Base-by-base conservation (phyloP, 1,284 basidiomycete species). In the Ceratorhiza oryzae-sativae region DNA sequence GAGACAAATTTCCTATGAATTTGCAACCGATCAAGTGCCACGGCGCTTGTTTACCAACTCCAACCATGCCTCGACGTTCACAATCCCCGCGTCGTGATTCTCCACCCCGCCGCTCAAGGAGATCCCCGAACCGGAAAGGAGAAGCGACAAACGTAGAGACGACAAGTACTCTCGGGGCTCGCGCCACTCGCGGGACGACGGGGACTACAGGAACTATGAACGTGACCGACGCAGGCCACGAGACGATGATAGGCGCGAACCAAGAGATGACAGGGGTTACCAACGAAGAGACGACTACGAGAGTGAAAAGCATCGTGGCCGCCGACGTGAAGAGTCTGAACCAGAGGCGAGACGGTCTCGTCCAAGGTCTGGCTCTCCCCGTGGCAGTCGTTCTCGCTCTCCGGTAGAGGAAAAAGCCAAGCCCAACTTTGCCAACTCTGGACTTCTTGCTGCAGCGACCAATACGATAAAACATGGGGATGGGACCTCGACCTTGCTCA, bases 391-490 rank as follows among this genome's bases (percentile, higher is more conserved):
- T 74, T 76, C 59, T 84, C 84, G 72, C 65, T 78, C 71, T 74
- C 82, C 79, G 42, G 79, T 10, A 36, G 77, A 79, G 65, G 84
- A 88, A 78, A 92, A 90, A 78, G 82, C 84, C 1, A 91, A 95
- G 79, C 96, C 96, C 1, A 94, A 97, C 79, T 97, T 97, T 80
- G 86, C 83, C 10, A 86, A 87, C 4, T 97, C 94, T 1, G 97
- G 97, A 6, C 84, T 97, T 12, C 86, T 99, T 25, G 97, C 97
- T 0, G 96, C 95, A 4, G 97, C 94, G 78, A 97, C 95, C 4
- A 97, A 98, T 78, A 93, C 91, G 0, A 88, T 94, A 56, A 87
- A 89, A 77, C 85, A 86, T 39, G 81, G 82, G 8, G 89, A 92
- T 77, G 90, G 92, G 10, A 89, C 88, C 68, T 94, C 90, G 71